Conservation (phyloP, 169 alveolate species). For the Theileria parva region DNA sequence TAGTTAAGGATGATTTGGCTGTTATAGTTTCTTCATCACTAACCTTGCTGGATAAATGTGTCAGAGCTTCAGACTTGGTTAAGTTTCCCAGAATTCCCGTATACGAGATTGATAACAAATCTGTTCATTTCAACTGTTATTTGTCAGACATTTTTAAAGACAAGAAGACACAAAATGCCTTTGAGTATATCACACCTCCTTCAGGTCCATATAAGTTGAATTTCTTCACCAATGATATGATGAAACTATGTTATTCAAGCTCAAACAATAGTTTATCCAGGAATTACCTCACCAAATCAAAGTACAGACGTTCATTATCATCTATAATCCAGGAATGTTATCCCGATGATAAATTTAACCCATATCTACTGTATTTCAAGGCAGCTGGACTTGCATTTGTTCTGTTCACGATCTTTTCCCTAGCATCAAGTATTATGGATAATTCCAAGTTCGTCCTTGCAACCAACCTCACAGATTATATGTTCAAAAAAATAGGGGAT, state of each 20-base stretch:
- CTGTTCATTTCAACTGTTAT: background rate
- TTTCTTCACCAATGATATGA: background rate
- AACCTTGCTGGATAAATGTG: background rate
- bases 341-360: background rate
- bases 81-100: background rate
- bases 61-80: background rate
- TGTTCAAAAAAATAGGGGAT: background rate
- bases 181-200: background rate
- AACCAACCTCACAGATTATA: background rate
- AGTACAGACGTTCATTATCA: background rate
- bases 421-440: background rate
- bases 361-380: background rate
- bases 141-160: background rate
- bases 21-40: slow-evolving; percentile 5
- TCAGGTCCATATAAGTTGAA: background rate
- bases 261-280: background rate
- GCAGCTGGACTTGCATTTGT: background rate
- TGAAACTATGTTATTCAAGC: background rate
- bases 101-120: background rate
- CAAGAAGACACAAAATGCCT: background rate
- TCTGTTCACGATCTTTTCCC: background rate
- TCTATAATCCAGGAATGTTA: background rate
- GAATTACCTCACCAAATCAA: background rate
- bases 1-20: slow-evolving; percentile 27
- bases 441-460: background rate